A percentile compares a stretch with the other conserved stretches of the same genome.
Conservation (phyloP, 2,329 filamentous ascomycete species). For the Furcasterigmium furcatum region DNA sequence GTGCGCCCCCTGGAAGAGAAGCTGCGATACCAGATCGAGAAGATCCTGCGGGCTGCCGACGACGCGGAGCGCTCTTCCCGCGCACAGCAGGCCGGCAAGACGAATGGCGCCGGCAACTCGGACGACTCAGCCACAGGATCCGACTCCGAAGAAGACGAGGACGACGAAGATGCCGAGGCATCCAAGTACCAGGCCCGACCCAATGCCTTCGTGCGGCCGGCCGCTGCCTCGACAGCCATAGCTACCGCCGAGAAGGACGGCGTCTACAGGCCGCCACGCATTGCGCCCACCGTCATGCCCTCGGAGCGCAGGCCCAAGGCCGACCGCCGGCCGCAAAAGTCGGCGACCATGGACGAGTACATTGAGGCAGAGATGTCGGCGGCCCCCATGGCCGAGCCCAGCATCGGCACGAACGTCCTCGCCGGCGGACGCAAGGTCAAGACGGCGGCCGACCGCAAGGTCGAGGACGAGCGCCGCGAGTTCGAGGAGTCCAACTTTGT, state of each 20-base stretch:
- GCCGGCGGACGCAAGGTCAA: constrained; percentile 76
- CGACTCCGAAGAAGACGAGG: constrained; percentile 30
- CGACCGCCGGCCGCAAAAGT: constrained; percentile 64
- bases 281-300: constrained; percentile 83
- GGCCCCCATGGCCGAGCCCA: constrained; percentile 80
- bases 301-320: constrained; percentile 59
- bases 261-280: constrained; percentile 84
- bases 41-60: constrained; percentile 84
- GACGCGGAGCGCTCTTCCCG: constrained; percentile 55
- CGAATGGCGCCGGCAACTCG: constrained; percentile 17
- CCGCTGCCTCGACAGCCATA: constrained; percentile 20
- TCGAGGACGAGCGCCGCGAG: constrained; percentile 73
- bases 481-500: constrained; percentile 95
- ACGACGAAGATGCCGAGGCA: constrained; percentile 14
- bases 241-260: constrained; percentile 46
- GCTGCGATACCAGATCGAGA: constrained; percentile 93
- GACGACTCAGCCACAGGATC: constrained; percentile 25
- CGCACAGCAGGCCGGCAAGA: constrained; percentile 30
- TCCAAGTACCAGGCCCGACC: constrained; percentile 20
- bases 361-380: constrained; percentile 78
- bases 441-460: constrained; percentile 70
- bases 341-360: constrained; percentile 88
- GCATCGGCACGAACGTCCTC: constrained; percentile 86
- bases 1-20: constrained; percentile 86
- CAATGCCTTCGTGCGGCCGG: constrained; percentile 30